Base-by-base conservation (phyloP, 2,329 filamentous ascomycete species). In the Verticillium dahliae region DNA sequence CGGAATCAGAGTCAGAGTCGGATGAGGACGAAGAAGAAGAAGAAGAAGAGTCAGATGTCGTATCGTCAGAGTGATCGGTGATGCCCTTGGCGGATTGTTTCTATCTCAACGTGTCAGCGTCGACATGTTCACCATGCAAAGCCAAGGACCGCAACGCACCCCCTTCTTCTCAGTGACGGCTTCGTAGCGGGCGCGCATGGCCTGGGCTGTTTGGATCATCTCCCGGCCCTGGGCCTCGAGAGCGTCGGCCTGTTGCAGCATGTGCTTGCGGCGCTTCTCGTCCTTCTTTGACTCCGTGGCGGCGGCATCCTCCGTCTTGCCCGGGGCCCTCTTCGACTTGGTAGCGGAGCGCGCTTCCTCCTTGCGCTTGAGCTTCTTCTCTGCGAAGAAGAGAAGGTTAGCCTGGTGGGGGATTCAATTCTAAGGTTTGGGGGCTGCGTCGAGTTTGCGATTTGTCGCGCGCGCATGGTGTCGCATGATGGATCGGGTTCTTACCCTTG, bases 191-290 rank as follows among this genome's bases (percentile, higher is more conserved):
- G 65, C 72, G 56, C 68, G 67, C 14, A 69, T 68, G 61, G 72
- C 74, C 63, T 76, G 73, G 0, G 80, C 75, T 61, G 80, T 73
- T 1, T 67, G 68, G 66, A 78, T 66, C 38, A 83, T 63, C 69
- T 76, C 75, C 27, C 69, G 65, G 1, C 74, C 77, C 68, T 80
- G 70, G 2, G 67, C 68, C 67, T 79, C 75, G 39, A 80, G 71
- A 67, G 75, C 75, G 33, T 77, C 72, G 37, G 75, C 75, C 34
- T 75, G 74, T n/a, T 64, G 63, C 31, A 76, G 71, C 58, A 80
- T 65, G 22, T 73, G 74, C 58, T 70, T 67, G 45, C 72, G 74
- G 57, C 71, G 73, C 71, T 76, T 78, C 63, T 78, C 75, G 7
- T 70, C 65, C 65, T 76, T 76, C 57, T 64, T 62, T 3, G 62